Evolutionary conservation across 441 rosid species (phyloP), one percentile per base, ranked within the genome.

Genomic region (Gossypium gossypioides): DNA sequence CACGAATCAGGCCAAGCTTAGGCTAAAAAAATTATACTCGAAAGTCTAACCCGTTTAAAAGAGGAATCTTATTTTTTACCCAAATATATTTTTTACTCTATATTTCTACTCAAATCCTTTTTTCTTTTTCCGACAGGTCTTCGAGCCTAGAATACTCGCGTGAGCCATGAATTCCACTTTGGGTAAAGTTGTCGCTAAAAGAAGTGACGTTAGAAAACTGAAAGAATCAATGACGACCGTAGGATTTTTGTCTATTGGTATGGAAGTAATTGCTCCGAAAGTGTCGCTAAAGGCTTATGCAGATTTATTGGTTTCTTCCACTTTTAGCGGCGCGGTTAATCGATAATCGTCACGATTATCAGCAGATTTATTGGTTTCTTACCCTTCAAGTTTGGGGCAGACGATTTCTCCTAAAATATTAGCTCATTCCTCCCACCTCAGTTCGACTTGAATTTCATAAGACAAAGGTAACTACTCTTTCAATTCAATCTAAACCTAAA

Each of bases 261-360:
- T 24, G 42, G 15, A 25, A 48, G 18, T 16, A 68, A 2, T 57
- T 13, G 18, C 52, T 44, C 55, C 34, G 61, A 18, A 68, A 68
- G 12, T 5, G 72, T 54, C 72, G 62, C 61, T 69, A n/a, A 54
- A 54, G 18, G 29, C 15, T 15, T 40, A 5, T 19, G 25, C 9
- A 34, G 61, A 6, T 32, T 19, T 12, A 37, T 18, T 54, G 5
- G 32, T 12, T 69, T 69, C 5, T 69, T 34, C 34, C 37, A 15
- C 59, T 34, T 69, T 69, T 69, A 52, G 50, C 62, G 72, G 61
- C 72, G 51, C 48, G 12, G 12, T 54, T 24, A 69, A 16, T 69
- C 51, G 12, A 10, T 32, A 32, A 27, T 46, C 67, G 57, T 61
- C 68, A 42, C 65, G 18, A 1, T 25, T 52, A 55, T 69, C n/a